Evolutionary conservation across 2,329 filamentous ascomycete species (phyloP).

Genomic region (Ophiostoma quercus): DNA sequence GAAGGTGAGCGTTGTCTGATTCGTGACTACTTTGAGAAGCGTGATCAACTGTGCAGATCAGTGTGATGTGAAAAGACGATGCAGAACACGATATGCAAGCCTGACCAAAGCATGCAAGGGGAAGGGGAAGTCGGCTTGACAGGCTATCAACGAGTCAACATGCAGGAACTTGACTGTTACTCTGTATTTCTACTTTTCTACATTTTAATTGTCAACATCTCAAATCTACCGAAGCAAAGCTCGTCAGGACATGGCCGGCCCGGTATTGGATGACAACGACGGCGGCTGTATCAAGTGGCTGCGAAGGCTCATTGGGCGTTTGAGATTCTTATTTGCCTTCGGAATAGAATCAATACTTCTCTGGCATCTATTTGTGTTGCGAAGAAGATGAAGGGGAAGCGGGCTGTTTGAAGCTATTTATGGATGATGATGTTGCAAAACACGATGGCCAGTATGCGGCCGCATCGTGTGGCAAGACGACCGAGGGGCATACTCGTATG

Average conservation of each 20-base stretch:
- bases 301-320: conserved; percentile 2
- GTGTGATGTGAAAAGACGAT: neutral
- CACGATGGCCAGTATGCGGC: neutral
- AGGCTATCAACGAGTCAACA: neutral
- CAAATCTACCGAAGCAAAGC: neutral
- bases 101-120: neutral
- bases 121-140: neutral
- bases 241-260: neutral
- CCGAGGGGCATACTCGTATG: too few species aligned
- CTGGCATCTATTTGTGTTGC: too few species aligned
- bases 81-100: neutral
- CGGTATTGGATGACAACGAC: neutral
- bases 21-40: neutral
- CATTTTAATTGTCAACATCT: neutral
- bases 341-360: neutral
- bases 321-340: neutral
- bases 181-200: neutral
- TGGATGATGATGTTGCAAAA: neutral
- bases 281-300: neutral
- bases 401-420: conserved; percentile 11
- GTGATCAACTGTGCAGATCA: too few species aligned
- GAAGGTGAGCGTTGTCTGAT: neutral
- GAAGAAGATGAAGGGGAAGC: neutral
- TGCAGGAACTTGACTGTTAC: neutral
- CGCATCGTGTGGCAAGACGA: neutral